These are phyloP conservation scores for Rhamnella rubrinervis DNA, from an alignment of 331 rosid species.

Conservation along the genomic window DNA sequence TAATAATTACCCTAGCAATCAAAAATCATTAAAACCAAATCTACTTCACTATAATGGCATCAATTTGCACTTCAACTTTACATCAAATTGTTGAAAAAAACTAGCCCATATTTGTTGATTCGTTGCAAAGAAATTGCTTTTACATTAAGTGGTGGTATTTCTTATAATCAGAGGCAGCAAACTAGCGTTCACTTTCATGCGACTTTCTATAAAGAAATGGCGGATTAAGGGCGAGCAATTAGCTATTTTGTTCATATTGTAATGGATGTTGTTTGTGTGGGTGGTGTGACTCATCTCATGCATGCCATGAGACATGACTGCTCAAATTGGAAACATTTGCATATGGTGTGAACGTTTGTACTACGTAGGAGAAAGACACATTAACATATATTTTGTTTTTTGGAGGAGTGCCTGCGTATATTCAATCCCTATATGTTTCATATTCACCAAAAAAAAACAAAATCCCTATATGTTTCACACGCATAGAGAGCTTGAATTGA, in stretches of 20 bases:
- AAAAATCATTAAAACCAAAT: slow-evolving; percentile 40
- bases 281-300: too few species aligned
- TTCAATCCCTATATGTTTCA: too few species aligned
- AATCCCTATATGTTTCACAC: too few species aligned
- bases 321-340: slow-evolving; percentile 14
- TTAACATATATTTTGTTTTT: not conserved
- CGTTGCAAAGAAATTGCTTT: not conserved
- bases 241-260: not conserved
- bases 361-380: not conserved
- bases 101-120: not conserved
- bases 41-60: slow-evolving; percentile 13
- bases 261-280: not conserved
- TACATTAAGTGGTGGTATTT: slow-evolving; percentile 8
- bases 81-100: not conserved
- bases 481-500: too few species aligned
- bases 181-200: slow-evolving; percentile 14
- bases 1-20: slow-evolving; percentile 39
- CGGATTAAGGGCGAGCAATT: slow-evolving; percentile 1
- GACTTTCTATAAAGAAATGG: not conserved
- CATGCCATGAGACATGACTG: not conserved
- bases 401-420: not conserved
- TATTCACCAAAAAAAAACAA: too few species aligned
- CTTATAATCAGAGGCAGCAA: not conserved
- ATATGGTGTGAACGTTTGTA: not conserved
- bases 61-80: not conserved